phyloP scores from a whole-genome alignment of 2,329 filamentous ascomycete species.

The Colletotrichum chlorophyti region DNA sequence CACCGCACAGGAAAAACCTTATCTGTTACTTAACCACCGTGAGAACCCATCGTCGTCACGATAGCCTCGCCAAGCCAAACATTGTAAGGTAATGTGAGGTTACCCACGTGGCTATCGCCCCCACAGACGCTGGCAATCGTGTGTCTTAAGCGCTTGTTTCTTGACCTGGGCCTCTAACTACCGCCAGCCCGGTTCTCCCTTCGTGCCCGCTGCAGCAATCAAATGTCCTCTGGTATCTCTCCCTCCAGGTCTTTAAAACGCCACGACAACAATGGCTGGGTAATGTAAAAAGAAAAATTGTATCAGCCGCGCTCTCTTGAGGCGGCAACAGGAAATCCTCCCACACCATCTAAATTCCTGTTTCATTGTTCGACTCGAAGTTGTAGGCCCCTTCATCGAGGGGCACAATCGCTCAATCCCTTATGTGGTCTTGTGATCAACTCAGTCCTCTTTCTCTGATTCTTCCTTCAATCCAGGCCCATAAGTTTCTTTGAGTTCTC shows the following conservation, averaged over 20 bases:
- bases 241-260: constrained; percentile 22
- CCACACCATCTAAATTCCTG: not conserved
- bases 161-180: not conserved
- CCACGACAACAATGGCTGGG: constrained; percentile 5
- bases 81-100: no score
- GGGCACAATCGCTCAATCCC: no score
- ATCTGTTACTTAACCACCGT: no score
- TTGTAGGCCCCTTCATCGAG: not conserved
- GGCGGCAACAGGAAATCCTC: not conserved
- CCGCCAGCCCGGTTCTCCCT: not conserved
- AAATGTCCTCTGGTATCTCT: constrained; percentile 27
- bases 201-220: not conserved
- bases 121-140: not conserved
- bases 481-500: constrained; percentile 85
- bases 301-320: not conserved
- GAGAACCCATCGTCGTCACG: not conserved
- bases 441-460: constrained; percentile 8
- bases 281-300: constrained; percentile 21
- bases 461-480: constrained; percentile 49
- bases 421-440: no score
- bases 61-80: not conserved
- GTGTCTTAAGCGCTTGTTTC: constrained; percentile 8
- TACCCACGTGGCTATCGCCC: not conserved
- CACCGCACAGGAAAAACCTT: not conserved
- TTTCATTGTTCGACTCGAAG: not conserved